phyloP scores from a whole-genome alignment of 2,329 filamentous ascomycete genomes.

The Coniochaeta ligniaria region DNA sequence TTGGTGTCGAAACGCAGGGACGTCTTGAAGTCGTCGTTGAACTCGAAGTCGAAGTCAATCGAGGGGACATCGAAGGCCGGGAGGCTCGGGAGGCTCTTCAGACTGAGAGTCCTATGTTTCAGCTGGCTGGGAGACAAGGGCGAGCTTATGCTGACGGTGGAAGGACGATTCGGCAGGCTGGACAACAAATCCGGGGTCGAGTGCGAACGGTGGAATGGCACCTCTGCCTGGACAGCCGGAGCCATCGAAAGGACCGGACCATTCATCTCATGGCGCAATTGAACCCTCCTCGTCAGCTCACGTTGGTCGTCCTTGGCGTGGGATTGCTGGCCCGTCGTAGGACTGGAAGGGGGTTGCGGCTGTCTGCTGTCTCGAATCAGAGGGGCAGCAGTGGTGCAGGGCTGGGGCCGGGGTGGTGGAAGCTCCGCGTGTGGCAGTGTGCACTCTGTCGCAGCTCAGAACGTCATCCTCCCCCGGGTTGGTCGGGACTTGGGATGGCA shows the following conservation, averaged over 20 bases:
- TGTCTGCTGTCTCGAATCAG: neutral
- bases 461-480: neutral
- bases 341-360: neutral
- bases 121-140: constrained; percentile 8
- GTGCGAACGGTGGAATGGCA: constrained; percentile 25
- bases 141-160: constrained; percentile 4
- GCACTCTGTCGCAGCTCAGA: neutral
- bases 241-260: constrained; percentile 31
- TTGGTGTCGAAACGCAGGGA: constrained; percentile 30
- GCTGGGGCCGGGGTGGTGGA: neutral
- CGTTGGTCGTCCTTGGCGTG: neutral
- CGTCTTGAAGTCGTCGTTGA: constrained; percentile 27
- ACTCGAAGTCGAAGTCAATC: constrained; percentile 41
- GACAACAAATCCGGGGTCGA: constrained; percentile 23
- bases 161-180: constrained; percentile 10
- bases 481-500: too few species aligned
- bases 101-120: constrained; percentile 14
- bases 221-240: constrained; percentile 29
- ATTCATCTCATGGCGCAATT: constrained; percentile 33
- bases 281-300: neutral
- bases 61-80: constrained; percentile 44
- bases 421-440: neutral
- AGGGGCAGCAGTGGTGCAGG: neutral
- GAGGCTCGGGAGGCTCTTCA: constrained; percentile 27
- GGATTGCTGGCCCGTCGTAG: neutral